Base-by-base conservation (phyloP, 768 basidiomycete species). In the Rhizopogon vulgaris region DNA sequence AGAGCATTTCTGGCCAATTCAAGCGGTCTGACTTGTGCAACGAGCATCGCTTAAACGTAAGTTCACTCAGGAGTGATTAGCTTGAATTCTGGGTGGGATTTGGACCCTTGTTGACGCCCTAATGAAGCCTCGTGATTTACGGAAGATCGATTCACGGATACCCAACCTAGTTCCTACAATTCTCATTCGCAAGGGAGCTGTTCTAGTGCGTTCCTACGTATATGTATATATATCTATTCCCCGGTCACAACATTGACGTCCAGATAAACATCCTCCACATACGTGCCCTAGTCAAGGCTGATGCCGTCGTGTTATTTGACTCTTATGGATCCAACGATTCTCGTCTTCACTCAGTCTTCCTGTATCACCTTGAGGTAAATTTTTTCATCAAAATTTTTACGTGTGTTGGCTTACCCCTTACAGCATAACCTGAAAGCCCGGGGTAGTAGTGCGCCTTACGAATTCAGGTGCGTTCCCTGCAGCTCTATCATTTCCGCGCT, bases 151-250 rank as follows among this genome's bases (percentile, higher is more conserved):
- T 72, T 94, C 91, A 4, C 78, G 92, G 58, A 80, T 94, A 58
- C 93, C 94, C 34, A 96, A 94, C 69, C 82, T 95, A 52, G 88
- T 98, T 15, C 94, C 94, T 38, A 94, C 94, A 38, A 94, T 98
- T 61, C 80, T 98, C 52, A 81, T 88, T 48, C 79, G 95, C 57
- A 87, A 84, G 62, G 85, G 91, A 69, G 91, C 89, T 42, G 83
- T 97, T 58, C 75, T 98, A 55, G 91, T 90, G 65, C 52, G 83
- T 76, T 42, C n/a, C 42, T 51, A 8, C 43, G 24, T 52, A 32
- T 6, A 47, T 15, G 9, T 34, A 41, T 53, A 45, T 14, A 18
- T 9, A 28, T 34, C 39, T 48, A 2, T 27, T 48, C 57, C 50
- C 56, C 47, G 37, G 32, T 37, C 58, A 56, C 54, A 54, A 41